These are phyloP conservation scores for Whalleya microplaca DNA, from an alignment of 2,329 filamentous ascomycete species.

Conservation along the genomic window DNA sequence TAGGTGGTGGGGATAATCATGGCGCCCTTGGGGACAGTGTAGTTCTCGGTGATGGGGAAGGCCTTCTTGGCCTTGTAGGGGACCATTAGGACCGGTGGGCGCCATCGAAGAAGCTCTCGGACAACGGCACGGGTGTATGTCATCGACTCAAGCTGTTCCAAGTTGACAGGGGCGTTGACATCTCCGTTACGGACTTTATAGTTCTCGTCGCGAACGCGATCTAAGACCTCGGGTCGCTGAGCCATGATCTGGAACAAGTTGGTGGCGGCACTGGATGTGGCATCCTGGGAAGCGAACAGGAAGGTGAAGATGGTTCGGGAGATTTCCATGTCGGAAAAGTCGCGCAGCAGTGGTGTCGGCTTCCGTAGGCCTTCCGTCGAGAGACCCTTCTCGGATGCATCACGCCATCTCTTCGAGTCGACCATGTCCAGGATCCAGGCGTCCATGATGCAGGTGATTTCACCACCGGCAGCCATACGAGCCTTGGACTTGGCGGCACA, in stretches of 20 bases:
- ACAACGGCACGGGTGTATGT: slow-evolving; percentile 90
- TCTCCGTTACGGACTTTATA: slow-evolving; percentile 75
- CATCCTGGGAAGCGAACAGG: slow-evolving; percentile 96
- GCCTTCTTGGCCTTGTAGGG: slow-evolving; percentile 94
- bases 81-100: slow-evolving; percentile 95
- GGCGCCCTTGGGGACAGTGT: slow-evolving; percentile 90
- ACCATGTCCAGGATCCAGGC: slow-evolving; percentile 90
- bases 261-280: slow-evolving; percentile 88
- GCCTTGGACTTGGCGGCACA: slow-evolving; percentile 93
- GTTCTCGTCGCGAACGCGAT: slow-evolving; percentile 92
- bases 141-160: slow-evolving; percentile 89
- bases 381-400: slow-evolving; percentile 75
- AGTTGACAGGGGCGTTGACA: slow-evolving; percentile 67
- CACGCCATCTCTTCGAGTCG: slow-evolving; percentile 79
- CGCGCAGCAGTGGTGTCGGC: slow-evolving; percentile 79
- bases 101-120: slow-evolving; percentile 88
- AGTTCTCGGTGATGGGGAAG: slow-evolving; percentile 85
- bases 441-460: slow-evolving; percentile 92
- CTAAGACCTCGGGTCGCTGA: slow-evolving; percentile 88
- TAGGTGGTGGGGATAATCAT: slow-evolving; percentile 96
- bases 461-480: slow-evolving; percentile 85
- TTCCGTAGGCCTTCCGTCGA: slow-evolving; percentile 73
- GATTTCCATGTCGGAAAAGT: slow-evolving; percentile 90
- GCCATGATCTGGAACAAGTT: slow-evolving; percentile 96
- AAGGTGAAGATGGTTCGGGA: slow-evolving; percentile 94